These are phyloP conservation scores for Pythium graminicola DNA, from an alignment of 352 stramenopile species.

Conservation along the genomic window DNA sequence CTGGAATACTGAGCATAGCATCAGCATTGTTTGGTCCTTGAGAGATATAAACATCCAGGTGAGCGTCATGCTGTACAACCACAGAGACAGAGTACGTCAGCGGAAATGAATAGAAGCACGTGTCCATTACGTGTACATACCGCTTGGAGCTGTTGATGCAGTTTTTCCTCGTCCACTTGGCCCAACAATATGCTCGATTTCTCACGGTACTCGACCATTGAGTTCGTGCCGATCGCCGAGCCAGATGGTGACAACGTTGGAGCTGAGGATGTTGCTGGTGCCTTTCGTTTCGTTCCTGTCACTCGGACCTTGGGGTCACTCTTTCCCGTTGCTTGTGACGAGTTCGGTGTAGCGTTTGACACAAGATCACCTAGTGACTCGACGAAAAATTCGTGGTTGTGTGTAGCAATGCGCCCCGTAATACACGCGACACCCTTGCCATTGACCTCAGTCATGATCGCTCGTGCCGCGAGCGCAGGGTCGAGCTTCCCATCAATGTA, in stretches of 20 bases:
- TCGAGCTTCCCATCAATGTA: slow-evolving; percentile 81
- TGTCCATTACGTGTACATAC: no score
- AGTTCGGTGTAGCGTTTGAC: neutral
- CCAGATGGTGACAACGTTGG: slow-evolving; percentile 10
- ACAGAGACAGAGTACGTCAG: no score
- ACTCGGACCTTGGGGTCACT: slow-evolving; percentile 13
- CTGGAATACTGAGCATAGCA: slow-evolving; percentile 77
- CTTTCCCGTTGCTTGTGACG: slow-evolving; percentile 1
- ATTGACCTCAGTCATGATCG: slow-evolving; percentile 60
- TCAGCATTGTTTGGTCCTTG: slow-evolving; percentile 69
- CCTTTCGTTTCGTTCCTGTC: slow-evolving; percentile 17
- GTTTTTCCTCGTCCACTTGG: slow-evolving; percentile 72
- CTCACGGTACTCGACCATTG: slow-evolving; percentile 51
- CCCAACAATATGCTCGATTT: slow-evolving; percentile 52
- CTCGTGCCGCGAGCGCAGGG: slow-evolving; percentile 48
- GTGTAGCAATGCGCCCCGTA: slow-evolving; percentile 48
- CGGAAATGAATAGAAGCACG: no score
- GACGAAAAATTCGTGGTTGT: slow-evolving; percentile 56
- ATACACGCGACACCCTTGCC: slow-evolving; percentile 59
- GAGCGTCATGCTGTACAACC: slow-evolving; percentile 43
- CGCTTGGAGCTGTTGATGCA: slow-evolving; percentile 69
- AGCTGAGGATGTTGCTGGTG: neutral
- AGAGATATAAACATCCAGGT: slow-evolving; percentile 73
- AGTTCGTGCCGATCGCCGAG: slow-evolving; percentile 20
- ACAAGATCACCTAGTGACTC: slow-evolving; percentile 16